Base-by-base conservation (phyloP, 2,329 filamentous ascomycete species). In the Epichloe typhina region DNA sequence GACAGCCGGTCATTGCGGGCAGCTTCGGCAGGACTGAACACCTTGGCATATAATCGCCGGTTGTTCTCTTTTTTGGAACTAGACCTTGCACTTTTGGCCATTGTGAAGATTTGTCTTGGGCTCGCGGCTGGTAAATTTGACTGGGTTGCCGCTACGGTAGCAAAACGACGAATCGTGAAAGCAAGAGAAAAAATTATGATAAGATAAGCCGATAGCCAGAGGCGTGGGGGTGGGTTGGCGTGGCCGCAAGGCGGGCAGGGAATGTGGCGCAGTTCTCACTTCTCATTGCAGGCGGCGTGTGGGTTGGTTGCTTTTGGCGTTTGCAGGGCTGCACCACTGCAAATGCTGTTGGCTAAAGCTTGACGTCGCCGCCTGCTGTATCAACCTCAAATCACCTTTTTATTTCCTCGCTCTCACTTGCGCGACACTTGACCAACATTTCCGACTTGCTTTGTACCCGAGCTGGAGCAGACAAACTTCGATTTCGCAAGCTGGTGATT, bases 41-140 rank as follows among this genome's bases (percentile, higher is more conserved):
- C 84, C 57, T 80, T 82, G 57, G 79, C 74, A 67, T 90, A 90
- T 57, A 95, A 77, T 60, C 80, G 83, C 59, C 79, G 76, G 71
- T 89, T 88, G 73, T 96, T 96, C 62, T 77, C 76, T 73, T 96
- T 96, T 61, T 76, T 81, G 57, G 79, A 74, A 65, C 84, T 94
- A 57, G 90, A 80, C 66, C 91, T 79, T 54, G 86, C 74, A 64
- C 87, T 86, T 67, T 95, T 96, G 23, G 90, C 91, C 91, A 96
- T 97, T 59, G 51, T 76, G 49, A 31, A 35, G 21, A 37, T 21
- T 44, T 38, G 6, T 26, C 33, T 15, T 38, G 26, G 4, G 19
- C 19, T 21, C 9, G 31, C 26, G 21, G 12, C 13, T 19, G 11
- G 17, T 36, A 36, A 17, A 15, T 36, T 48, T 12, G 38, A 19